phyloP scores from a whole-genome alignment of 2,329 filamentous ascomycete species.

The Dryadomyces quercivorus region DNA sequence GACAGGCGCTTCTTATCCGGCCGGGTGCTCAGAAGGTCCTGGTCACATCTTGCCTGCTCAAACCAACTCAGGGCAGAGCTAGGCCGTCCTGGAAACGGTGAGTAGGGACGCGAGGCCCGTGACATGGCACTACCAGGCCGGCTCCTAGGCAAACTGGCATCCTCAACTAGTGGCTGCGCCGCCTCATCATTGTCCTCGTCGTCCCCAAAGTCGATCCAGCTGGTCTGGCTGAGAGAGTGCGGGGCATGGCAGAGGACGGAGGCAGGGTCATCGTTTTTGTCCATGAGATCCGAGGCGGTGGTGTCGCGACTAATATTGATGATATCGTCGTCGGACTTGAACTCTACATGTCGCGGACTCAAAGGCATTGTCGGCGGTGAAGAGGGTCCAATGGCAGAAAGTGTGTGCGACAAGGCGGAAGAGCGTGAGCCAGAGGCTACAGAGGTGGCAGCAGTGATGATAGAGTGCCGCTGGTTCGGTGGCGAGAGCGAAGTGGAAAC shows the following conservation, averaged over 20 bases:
- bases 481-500: slow-evolving; percentile 18
- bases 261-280: neutral
- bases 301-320: neutral
- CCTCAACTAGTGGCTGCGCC: neutral
- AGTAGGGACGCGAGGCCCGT: neutral
- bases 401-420: slow-evolving; percentile 14
- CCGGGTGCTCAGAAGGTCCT: neutral
- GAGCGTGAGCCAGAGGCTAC: slow-evolving; percentile 22
- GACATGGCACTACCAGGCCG: neutral
- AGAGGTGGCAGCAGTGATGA: slow-evolving; percentile 28
- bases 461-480: slow-evolving; percentile 22
- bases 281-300: too few species aligned
- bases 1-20: neutral
- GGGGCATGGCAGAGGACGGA: slow-evolving; percentile 5
- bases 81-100: slow-evolving; percentile 3
- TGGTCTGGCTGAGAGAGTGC: slow-evolving; percentile 6
- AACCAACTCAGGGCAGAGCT: slow-evolving; percentile 6
- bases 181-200: neutral
- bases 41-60: neutral
- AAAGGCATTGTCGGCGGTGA: neutral
- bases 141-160: neutral
- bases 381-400: slow-evolving; percentile 5
- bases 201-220: slow-evolving; percentile 16
- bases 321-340: neutral
- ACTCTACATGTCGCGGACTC: slow-evolving; percentile 8